Base-by-base conservation (phyloP, 768 basidiomycete genomes). In the Kondoa malvinella region DNA sequence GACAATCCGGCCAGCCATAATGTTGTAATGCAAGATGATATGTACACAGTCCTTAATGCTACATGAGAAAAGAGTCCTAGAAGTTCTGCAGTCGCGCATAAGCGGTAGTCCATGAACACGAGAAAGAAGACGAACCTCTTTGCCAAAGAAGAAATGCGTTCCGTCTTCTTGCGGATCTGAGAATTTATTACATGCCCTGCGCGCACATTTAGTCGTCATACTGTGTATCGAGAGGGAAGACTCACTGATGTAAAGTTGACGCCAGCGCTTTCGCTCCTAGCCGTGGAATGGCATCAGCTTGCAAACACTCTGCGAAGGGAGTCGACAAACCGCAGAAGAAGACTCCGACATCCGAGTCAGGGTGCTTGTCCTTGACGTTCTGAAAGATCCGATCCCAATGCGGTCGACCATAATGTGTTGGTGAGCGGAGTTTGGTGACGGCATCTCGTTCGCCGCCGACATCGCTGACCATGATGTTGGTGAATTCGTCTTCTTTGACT, bases 371-470 rank as follows among this genome's bases (percentile, higher is more conserved):
- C 1, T 81, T 81, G 66, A 96, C 83, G 14, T 86, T 86, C 29
- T 72, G 68, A 68, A 78, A 78, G n/a, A 77, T 75, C 21, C 65
- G 63, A 66, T 77, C 74, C 76, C 71, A 75, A 68, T 67, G 60
- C n/a, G 65, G 68, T 2, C 67, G 64, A 12, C 65, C 72, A 56
- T 69, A 73, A 70, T 65, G 72, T 66, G 92, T 96, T 0, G 92
- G 92, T 0, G 92, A 86, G 26, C 90, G 83, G 14, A 95, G 80
- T 0, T 85, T 82, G 2, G 92, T 94, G 75, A 96, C 87, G 1
- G 91, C 86, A 73, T 96, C 92, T 78, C 85, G 86, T 70, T 94
- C 88, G 1, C 88, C 87, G 64, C 92, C 92, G 40, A 95, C 91
- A 72, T 94, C 91, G 74, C 90, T 87, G 4, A 87, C 81, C 59